Conservation (phyloP, 2,329 filamentous ascomycete genomes). For the Didymella segeticola region DNA sequence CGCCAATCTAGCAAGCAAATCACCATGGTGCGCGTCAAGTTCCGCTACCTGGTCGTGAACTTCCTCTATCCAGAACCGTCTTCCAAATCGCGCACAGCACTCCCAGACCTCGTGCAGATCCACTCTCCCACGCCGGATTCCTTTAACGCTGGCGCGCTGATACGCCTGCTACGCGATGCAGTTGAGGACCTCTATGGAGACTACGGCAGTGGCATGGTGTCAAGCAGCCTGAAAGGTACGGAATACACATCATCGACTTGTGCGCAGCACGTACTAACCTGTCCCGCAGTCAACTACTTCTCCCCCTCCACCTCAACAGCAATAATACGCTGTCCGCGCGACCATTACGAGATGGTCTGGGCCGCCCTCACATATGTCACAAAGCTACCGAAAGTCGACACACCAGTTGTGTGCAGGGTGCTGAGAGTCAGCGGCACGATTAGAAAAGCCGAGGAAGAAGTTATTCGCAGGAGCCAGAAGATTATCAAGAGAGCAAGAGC, state of each 20-base stretch:
- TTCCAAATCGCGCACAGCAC: slow-evolving; percentile 46
- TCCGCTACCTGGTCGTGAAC: slow-evolving; percentile 93
- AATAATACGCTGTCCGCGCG: slow-evolving; percentile 83
- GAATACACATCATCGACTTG: background rate
- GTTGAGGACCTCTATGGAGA: slow-evolving; percentile 66
- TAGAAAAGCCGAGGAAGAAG: slow-evolving; percentile 88
- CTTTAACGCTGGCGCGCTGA: slow-evolving; percentile 70
- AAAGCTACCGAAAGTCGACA: slow-evolving; percentile 67
- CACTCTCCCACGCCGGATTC: slow-evolving; percentile 78
- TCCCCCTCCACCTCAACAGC: slow-evolving; percentile 92
- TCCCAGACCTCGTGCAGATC: slow-evolving; percentile 71
- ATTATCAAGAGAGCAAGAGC: slow-evolving; percentile 73
- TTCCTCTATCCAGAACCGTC: slow-evolving; percentile 79
- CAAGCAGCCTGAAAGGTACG: slow-evolving; percentile 72
- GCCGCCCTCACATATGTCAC: slow-evolving; percentile 83
- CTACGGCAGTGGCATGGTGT: slow-evolving; percentile 79
- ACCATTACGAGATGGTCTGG: slow-evolving; percentile 88
- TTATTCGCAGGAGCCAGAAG: slow-evolving; percentile 76
- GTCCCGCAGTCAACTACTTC: slow-evolving; percentile 80
- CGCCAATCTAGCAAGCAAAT: background rate
- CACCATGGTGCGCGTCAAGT: slow-evolving; percentile 91
- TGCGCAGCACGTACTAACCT: background rate
- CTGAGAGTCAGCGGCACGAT: slow-evolving; percentile 92
- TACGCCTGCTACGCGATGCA: slow-evolving; percentile 65
- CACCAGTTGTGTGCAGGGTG: slow-evolving; percentile 80